Conservation (phyloP, 495 filamentous ascomycete species). For the Podospora tetraspora region DNA sequence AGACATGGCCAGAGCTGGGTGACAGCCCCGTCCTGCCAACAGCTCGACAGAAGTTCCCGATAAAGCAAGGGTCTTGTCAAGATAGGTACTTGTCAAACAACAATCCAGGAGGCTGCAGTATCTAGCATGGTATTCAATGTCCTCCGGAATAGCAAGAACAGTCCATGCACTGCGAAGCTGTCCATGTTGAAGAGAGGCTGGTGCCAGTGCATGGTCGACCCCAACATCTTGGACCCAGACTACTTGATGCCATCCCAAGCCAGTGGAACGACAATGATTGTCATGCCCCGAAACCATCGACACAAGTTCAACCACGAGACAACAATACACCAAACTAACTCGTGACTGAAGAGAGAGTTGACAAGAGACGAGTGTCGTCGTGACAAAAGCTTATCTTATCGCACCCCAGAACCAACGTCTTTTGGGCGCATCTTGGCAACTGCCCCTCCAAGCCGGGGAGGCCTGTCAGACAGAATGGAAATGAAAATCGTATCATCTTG, state of each 20-base stretch:
- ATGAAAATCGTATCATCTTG: background rate
- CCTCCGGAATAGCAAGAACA: background rate
- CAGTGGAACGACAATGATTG: background rate
- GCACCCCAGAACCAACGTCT: constrained; percentile 4
- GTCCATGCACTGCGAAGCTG: background rate
- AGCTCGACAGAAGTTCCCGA: background rate
- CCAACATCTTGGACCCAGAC: background rate
- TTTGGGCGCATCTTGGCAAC: background rate
- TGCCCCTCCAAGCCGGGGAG: background rate
- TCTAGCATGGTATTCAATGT: background rate
- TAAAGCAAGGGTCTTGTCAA: background rate
- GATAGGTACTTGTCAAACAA: background rate
- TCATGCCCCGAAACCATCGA: background rate
- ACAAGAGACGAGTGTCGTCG: background rate
- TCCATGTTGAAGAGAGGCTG: background rate
- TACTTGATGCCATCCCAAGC: too few relatives aligned
- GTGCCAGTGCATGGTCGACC: background rate
- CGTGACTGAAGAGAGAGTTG: background rate
- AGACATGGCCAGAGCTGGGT: background rate
- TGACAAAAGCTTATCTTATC: background rate
- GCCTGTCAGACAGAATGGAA: constrained; percentile 1
- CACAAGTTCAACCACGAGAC: background rate
- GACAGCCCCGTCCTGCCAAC: background rate
- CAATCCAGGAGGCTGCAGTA: too few relatives aligned
- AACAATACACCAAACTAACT: background rate